phyloP scores from a whole-genome alignment of 306 rosid species.

The Casuarina equisetifolia region DNA sequence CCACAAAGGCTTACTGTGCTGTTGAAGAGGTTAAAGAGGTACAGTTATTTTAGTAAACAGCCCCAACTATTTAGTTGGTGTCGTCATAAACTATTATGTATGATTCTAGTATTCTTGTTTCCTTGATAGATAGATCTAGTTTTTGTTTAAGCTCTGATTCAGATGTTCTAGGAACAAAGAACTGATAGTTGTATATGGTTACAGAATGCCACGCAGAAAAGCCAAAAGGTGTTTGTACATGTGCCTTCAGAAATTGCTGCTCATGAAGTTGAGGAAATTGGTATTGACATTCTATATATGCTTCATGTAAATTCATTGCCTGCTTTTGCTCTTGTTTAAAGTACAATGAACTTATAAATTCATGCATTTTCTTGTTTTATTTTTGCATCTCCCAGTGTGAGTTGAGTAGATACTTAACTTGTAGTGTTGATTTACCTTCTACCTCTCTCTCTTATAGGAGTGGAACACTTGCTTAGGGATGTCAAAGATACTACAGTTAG shows the following conservation, averaged over 20 bases:
- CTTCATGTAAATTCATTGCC: neutral
- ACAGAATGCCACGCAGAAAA: slow-evolving; percentile 92
- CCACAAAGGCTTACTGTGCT: slow-evolving; percentile 89
- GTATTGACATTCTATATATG: slow-evolving; percentile 31
- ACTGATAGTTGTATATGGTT: slow-evolving; percentile 2
- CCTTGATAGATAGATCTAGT: neutral
- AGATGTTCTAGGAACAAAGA: neutral
- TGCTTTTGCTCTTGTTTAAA: neutral
- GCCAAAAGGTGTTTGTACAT: slow-evolving; percentile 86
- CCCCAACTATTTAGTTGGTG: neutral
- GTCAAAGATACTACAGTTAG: slow-evolving; percentile 82
- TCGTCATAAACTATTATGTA: neutral
- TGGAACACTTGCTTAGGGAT: slow-evolving; percentile 83
- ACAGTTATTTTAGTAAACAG: neutral
- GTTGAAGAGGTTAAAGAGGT: slow-evolving; percentile 94
- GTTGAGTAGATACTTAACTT: neutral
- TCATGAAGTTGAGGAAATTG: slow-evolving; percentile 90
- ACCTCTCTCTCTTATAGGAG: slow-evolving; percentile 44
- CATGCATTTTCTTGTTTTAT: neutral
- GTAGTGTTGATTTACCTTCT: neutral
- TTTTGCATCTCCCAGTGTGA: neutral
- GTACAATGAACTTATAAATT: neutral
- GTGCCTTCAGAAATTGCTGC: slow-evolving; percentile 89
- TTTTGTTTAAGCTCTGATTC: neutral
- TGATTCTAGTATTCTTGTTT: neutral